A percentile compares a stretch with the other conserved stretches of the same genome.
Evolutionary conservation across 768 basidiomycete species (phyloP).

Genomic region (Boletellus emodensis): DNA sequence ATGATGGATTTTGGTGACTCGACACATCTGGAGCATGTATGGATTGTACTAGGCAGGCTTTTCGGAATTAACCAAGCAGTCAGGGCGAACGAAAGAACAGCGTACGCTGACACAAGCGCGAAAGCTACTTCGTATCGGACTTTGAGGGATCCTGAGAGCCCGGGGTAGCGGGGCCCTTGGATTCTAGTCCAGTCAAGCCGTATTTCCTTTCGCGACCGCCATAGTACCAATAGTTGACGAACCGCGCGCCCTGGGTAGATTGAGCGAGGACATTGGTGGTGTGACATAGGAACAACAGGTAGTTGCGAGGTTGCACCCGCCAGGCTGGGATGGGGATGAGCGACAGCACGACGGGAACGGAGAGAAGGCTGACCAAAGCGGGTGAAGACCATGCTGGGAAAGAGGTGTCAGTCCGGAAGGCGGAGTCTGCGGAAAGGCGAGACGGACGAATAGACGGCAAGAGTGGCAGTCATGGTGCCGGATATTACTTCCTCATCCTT

Average conservation of each 20-base stretch:
- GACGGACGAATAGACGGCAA: conserved; percentile 89
- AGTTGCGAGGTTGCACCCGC: conserved; percentile 94
- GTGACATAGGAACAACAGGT: conserved; percentile 93
- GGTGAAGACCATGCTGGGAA: conserved; percentile 77
- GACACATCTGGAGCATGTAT: conserved; percentile 8
- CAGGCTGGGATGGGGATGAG: conserved; percentile 55
- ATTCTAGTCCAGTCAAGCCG: conserved; percentile 32
- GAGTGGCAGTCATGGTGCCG: conserved; percentile 91
- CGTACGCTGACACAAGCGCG: neutral
- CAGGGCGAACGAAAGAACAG: conserved; percentile 1
- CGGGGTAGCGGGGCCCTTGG: conserved; percentile 43
- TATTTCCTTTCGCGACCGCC: conserved; percentile 80
- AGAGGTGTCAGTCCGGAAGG: conserved; percentile 8
- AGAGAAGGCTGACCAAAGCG: conserved; percentile 63
- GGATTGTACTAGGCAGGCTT: conserved; percentile 13
- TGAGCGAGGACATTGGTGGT: conserved; percentile 88
- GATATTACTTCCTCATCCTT: conserved; percentile 98
- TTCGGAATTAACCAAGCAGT: neutral
- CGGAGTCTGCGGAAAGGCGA: conserved; percentile 4
- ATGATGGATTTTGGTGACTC: conserved; percentile 76
- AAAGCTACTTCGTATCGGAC: conserved; percentile 24
- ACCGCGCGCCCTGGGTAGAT: conserved; percentile 75
- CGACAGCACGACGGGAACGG: neutral
- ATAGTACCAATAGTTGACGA: conserved; percentile 85
- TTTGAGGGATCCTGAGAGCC: conserved; percentile 43